These are phyloP conservation scores for Penicillium mononematosum DNA, from an alignment of 495 filamentous ascomycete species.

Conservation along the genomic window DNA sequence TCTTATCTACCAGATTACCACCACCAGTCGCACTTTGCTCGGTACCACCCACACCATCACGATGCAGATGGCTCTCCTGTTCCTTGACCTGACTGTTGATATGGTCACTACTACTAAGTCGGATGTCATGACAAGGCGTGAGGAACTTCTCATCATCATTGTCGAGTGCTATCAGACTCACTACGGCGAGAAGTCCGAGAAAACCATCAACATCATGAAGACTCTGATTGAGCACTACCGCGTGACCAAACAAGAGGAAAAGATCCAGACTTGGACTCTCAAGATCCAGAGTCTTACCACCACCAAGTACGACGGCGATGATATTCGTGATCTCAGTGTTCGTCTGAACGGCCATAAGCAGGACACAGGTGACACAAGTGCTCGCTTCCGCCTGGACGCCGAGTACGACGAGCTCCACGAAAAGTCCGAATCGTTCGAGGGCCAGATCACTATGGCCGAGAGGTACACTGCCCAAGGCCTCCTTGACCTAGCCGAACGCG, in stretches of 20 bases:
- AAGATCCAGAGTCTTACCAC: constrained; percentile 19
- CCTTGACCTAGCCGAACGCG: constrained; percentile 27
- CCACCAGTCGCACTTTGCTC: constrained; percentile 30
- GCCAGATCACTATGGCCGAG: constrained; percentile 24
- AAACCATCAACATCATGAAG: constrained; percentile 28
- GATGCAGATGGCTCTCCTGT: constrained; percentile 33
- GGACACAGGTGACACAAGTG: constrained; percentile 20
- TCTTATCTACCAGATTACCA: constrained; percentile 29
- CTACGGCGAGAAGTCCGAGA: constrained; percentile 35
- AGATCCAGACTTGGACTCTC: constrained; percentile 19
- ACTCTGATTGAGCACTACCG: constrained; percentile 37
- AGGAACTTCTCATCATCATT: constrained; percentile 31
- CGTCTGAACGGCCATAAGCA: constrained; percentile 25
- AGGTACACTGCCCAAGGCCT: constrained; percentile 24
- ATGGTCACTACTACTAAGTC: constrained; percentile 31
- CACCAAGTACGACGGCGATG: constrained; percentile 9
- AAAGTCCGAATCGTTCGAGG: constrained; percentile 23
- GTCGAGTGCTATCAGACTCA: constrained; percentile 40
- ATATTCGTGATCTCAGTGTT: constrained; percentile 28
- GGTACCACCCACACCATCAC: constrained; percentile 29
- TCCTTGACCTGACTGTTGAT: constrained; percentile 33
- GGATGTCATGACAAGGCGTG: constrained; percentile 37
- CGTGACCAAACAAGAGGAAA: constrained; percentile 28
- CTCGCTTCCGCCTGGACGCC: constrained; percentile 21
- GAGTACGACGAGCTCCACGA: constrained; percentile 24